These are phyloP conservation scores for Cladosporium cucumerinum DNA, from an alignment of 2,329 filamentous ascomycete genomes.

Conservation along the genomic window DNA sequence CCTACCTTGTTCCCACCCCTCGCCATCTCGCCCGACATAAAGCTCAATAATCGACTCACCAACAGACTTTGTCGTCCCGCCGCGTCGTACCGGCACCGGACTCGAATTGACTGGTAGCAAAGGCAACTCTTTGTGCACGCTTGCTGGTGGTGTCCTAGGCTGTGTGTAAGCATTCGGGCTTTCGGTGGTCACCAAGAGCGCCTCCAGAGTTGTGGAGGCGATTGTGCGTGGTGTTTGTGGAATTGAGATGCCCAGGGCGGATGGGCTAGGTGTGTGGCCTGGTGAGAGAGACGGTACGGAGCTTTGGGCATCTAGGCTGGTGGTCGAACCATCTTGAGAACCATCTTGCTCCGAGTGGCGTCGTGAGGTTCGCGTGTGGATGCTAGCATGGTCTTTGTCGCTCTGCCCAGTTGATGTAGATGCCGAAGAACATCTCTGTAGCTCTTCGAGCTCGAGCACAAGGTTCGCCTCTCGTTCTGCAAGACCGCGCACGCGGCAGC, in stretches of 20 bases:
- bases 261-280: background rate
- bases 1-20: background rate
- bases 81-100: constrained; percentile 19
- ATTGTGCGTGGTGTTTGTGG: constrained; percentile 9
- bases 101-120: constrained; percentile 23
- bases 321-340: background rate
- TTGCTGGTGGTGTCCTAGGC: constrained; percentile 14
- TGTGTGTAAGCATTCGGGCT: background rate
- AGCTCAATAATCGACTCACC: constrained; percentile 34
- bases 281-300: background rate
- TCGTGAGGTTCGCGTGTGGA: background rate
- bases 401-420: background rate
- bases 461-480: constrained; percentile 31
- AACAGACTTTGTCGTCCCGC: constrained; percentile 30
- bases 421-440: constrained; percentile 7
- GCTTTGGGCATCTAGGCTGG: background rate
- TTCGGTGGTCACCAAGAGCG: background rate
- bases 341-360: background rate
- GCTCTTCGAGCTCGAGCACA: constrained; percentile 18
- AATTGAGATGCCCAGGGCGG: constrained; percentile 23
- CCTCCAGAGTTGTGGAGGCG: background rate
- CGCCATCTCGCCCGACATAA: constrained; percentile 18
- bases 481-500: constrained; percentile 36
- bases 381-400: background rate
- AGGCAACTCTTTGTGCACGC: constrained; percentile 27